Conservation (phyloP, 495 filamentous ascomycete genomes). For the Lasiosphaeria hispida region DNA sequence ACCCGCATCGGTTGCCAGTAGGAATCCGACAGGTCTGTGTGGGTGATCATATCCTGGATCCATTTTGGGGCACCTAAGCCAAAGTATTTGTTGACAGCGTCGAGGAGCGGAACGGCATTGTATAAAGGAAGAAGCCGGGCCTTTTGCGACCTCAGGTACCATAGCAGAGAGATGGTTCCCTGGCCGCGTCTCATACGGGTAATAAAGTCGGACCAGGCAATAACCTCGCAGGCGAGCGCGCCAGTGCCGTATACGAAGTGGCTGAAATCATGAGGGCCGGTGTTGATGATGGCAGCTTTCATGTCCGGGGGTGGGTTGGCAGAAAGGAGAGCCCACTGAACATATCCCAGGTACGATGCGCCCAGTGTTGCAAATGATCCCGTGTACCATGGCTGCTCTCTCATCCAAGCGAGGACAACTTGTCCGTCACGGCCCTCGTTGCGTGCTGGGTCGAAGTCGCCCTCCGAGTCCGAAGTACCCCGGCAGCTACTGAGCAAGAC, state of each 20-base stretch:
- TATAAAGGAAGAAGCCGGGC: neutral
- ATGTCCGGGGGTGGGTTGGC: conserved; percentile 28
- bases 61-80: neutral
- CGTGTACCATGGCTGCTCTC: conserved; percentile 35
- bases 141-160: neutral
- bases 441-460: conserved; percentile 18
- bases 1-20: neutral
- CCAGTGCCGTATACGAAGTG: conserved; percentile 28
- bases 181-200: neutral
- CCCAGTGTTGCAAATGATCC: conserved; percentile 35
- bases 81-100: neutral
- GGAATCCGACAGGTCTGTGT: neutral
- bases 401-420: conserved; percentile 37
- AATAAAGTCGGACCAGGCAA: conserved; percentile 20
- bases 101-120: neutral
- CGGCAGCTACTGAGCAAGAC: conserved; percentile 33
- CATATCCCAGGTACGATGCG: conserved; percentile 32
- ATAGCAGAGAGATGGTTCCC: neutral
- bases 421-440: conserved; percentile 29
- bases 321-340: conserved; percentile 33
- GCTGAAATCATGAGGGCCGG: conserved; percentile 28
- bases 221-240: conserved; percentile 24
- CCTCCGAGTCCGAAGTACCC: conserved; percentile 29
- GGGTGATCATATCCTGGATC: neutral
- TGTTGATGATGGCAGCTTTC: conserved; percentile 26